These are phyloP conservation scores for Cladophialophora chaetospira DNA, from an alignment of 2,329 filamentous ascomycete genomes.

Conservation along the genomic window DNA sequence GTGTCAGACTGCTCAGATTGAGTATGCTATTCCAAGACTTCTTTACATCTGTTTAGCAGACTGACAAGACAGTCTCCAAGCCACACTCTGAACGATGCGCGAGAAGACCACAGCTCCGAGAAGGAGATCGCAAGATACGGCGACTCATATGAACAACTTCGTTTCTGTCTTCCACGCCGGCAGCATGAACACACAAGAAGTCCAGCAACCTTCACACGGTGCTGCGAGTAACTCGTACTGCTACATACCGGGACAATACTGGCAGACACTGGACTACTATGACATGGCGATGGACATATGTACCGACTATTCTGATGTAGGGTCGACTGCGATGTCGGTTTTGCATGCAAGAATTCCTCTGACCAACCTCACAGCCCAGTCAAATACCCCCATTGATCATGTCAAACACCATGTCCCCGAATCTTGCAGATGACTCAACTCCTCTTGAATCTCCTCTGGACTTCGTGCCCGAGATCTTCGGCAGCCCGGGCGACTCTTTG, in stretches of 20 bases:
- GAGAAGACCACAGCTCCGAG: background rate
- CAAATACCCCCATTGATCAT: background rate
- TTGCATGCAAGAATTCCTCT: background rate
- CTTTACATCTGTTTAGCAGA: background rate
- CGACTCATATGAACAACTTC: conserved; percentile 11
- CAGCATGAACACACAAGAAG: conserved; percentile 5
- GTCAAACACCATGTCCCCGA: background rate
- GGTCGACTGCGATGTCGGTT: background rate
- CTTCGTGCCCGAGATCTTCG: conserved; percentile 1
- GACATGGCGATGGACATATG: conserved; percentile 17
- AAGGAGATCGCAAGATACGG: background rate
- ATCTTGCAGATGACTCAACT: background rate
- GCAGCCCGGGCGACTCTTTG: conserved; percentile 8
- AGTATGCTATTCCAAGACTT: background rate
- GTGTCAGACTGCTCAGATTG: background rate
- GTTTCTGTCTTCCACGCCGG: conserved; percentile 15
- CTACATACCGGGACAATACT: conserved; percentile 19
- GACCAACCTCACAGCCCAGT: conserved; percentile 1
- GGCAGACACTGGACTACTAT: conserved; percentile 20
- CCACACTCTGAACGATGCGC: conserved; percentile 1
- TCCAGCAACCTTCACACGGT: background rate
- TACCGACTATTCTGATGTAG: conserved; percentile 15
- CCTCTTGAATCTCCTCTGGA: conserved; percentile 11
- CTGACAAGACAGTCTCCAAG: background rate
- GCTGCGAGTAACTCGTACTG: conserved; percentile 7